Conservation (phyloP, 495 filamentous ascomycete genomes). For the Penicillium samsonianum region DNA sequence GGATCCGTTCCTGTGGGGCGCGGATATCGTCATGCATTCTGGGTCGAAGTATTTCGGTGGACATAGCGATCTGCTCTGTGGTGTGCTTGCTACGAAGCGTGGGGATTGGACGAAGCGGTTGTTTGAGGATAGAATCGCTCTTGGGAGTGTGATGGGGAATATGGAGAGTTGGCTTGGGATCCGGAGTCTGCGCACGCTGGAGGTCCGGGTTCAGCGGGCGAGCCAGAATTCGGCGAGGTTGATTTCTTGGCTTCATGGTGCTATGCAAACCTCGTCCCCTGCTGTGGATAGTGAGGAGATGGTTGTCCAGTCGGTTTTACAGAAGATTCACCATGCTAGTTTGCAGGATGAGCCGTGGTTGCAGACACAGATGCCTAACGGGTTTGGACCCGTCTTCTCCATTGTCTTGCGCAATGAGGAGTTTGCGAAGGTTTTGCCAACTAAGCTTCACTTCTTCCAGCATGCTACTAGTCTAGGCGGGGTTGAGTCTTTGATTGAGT, state of each 20-base stretch:
- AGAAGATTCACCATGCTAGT: conserved; percentile 68
- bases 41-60: conserved; percentile 93
- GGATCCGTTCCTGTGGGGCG: conserved; percentile 75
- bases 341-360: conserved; percentile 73
- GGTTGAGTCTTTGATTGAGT: conserved; percentile 79
- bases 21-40: conserved; percentile 79
- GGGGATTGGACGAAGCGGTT: conserved; percentile 57
- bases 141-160: conserved; percentile 79
- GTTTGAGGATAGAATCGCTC: conserved; percentile 59
- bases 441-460: conserved; percentile 74
- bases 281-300: conserved; percentile 30
- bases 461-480: conserved; percentile 90
- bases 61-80: conserved; percentile 84
- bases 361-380: conserved; percentile 80
- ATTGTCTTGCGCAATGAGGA: conserved; percentile 58
- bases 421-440: conserved; percentile 66
- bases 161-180: conserved; percentile 87
- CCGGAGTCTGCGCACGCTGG: conserved; percentile 76
- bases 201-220: conserved; percentile 71
- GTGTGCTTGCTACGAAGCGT: conserved; percentile 65
- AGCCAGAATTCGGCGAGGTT: conserved; percentile 62
- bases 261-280: conserved; percentile 34
- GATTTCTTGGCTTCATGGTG: conserved; percentile 64
- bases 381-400: conserved; percentile 81
- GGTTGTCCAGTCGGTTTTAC: conserved; percentile 51